Base-by-base conservation (phyloP, 768 basidiomycete genomes). In the Suillus weaverae region DNA sequence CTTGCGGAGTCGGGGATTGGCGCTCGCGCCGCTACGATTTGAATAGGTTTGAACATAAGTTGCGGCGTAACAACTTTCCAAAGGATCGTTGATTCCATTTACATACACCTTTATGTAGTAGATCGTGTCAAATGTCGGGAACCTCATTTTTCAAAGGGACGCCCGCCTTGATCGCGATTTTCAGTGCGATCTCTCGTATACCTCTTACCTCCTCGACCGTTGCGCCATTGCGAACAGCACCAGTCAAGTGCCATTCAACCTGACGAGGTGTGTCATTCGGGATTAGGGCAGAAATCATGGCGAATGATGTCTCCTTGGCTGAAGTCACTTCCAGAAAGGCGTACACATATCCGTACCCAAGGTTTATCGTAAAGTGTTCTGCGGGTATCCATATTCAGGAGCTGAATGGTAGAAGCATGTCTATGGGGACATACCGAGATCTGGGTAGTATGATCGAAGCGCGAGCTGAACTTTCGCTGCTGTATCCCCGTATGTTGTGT, bases 171-270 rank as follows among this genome's bases (percentile, higher is more conserved):
- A 72, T 71, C 4, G 83, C 83, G 10, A 86, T 81, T 51, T 81
- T 79, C 43, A 90, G 83, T 18, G 86, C 78, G 51, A 89, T 86
- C 48, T 78, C 69, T 26, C 89, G 78, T 9, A 87, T 84, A 3
- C 86, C 87, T 46, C 74, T 75, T 7, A 81, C 80, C 68, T 89
- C 81, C 18, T 83, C 84, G 20, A 77, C 63, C 2, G 79, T 83
- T 13, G 87, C 88, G 4, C 87, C 87, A 51, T 80, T 78, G 61
- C 86, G 77, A 48, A 79, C 77, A 3, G 88, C 87, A 18, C 85
- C 85, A 14, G 79, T 77, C 30, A 90, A 76, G 69, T 90, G 89
- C 89, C 89, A 90, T n/a, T 67, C 75, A 36, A 87, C 84, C 70
- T 90, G 89, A 44, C 79, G 83, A 0, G 88, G 86, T 39, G 86